Percentiles rank a stretch among this genome's conserved stretches.
Evolutionary conservation across 148 eudicot genomes (phyloP).

Genomic region (Pouteria glomerata): DNA sequence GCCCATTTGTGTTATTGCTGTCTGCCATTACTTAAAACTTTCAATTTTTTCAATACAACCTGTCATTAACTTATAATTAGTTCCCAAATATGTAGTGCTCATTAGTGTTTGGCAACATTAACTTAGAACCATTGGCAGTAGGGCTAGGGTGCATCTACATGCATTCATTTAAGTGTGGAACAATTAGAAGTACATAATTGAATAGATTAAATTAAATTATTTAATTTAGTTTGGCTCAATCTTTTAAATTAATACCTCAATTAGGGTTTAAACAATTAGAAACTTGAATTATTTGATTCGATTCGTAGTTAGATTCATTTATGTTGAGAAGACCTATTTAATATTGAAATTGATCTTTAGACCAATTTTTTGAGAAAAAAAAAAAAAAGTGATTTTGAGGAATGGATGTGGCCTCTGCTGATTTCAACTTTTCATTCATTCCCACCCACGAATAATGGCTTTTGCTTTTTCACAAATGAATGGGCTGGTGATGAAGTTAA

Average conservation of each 20-base stretch:
- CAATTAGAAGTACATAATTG: no score
- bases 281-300: no score
- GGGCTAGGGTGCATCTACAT: background rate
- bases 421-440: conserved; percentile 12
- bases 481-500: conserved; percentile 11
- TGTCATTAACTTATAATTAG: background rate
- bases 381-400: conserved; percentile 5
- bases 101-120: background rate
- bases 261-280: no score
- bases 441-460: conserved; percentile 21
- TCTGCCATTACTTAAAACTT: background rate
- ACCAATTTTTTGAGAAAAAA: background rate
- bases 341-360: background rate
- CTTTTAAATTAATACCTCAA: no score
- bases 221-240: no score
- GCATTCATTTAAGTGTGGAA: no score
- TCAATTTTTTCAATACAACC: background rate
- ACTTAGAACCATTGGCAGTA: background rate
- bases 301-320: conserved; percentile 5
- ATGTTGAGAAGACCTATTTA: conserved; percentile 10
- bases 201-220: no score
- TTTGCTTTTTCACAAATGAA: conserved; percentile 14
- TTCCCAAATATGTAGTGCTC: background rate
- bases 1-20: conserved; percentile 1
- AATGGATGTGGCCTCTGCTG: conserved; percentile 7